Percentiles rank a stretch among this genome's conserved stretches.
Conservation (phyloP, 2,329 filamentous ascomycete species). For the Nemania sp. region DNA sequence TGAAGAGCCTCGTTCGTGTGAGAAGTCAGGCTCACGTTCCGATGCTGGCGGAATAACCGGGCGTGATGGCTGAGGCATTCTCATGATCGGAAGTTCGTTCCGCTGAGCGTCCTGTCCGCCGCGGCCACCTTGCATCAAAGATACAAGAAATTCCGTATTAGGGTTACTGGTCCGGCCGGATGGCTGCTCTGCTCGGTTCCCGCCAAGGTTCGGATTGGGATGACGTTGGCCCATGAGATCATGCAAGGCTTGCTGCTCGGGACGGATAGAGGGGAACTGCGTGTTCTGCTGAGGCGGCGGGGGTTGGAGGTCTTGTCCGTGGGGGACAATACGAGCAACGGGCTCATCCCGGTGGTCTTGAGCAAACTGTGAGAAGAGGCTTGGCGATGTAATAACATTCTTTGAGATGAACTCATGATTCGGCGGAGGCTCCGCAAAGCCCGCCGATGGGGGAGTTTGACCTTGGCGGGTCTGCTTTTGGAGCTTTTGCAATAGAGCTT, state of each 20-base stretch:
- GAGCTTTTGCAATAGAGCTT: constrained; percentile 79
- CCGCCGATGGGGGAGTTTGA: constrained; percentile 49
- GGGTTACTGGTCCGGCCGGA: constrained; percentile 53
- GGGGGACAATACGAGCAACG: constrained; percentile 46
- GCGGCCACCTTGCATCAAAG: constrained; percentile 69
- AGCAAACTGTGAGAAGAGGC: constrained; percentile 52
- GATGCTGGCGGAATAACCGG: constrained; percentile 50
- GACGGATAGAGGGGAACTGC: constrained; percentile 52
- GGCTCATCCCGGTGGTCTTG: constrained; percentile 51
- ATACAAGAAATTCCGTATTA: constrained; percentile 84
- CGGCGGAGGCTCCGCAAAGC: constrained; percentile 36
- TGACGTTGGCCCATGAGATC: constrained; percentile 64
- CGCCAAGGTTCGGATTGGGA: constrained; percentile 55
- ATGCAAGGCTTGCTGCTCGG: constrained; percentile 62
- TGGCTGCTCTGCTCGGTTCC: constrained; percentile 50
- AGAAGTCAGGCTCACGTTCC: constrained; percentile 55
- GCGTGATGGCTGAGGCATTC: constrained; percentile 56
- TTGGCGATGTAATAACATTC: constrained; percentile 50
- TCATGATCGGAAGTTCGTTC: constrained; percentile 57
- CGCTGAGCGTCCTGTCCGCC: constrained; percentile 53
- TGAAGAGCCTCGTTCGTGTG: constrained; percentile 43
- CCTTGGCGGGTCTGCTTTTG: constrained; percentile 57
- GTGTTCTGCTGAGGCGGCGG: constrained; percentile 52
- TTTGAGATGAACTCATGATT: constrained; percentile 41
- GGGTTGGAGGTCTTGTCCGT: constrained; percentile 56